Conservation (phyloP, 2,329 filamentous ascomycete genomes). For the Penicillium sp. region DNA sequence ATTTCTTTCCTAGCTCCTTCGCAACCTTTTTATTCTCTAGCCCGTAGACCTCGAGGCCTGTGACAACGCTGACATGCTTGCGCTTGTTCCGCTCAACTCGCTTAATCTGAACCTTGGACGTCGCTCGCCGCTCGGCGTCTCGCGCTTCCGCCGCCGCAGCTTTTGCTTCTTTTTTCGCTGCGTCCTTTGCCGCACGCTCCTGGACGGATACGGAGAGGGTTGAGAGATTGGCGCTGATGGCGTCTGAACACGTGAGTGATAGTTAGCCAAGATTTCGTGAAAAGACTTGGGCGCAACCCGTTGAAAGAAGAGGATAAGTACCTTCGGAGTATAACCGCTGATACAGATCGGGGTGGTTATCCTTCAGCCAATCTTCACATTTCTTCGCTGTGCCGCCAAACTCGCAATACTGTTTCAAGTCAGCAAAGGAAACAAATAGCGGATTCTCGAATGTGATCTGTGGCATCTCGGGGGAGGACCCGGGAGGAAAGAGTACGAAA, state of each 20-base stretch:
- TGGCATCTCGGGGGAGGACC: neutral
- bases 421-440: neutral
- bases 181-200: conserved; percentile 94
- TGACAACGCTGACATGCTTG: conserved; percentile 94
- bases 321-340: conserved; percentile 83
- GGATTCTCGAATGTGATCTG: neutral
- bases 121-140: conserved; percentile 79
- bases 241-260: conserved; percentile 58
- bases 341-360: conserved; percentile 75
- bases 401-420: conserved; percentile 81
- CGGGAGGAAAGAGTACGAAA: neutral
- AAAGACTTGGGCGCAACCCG: neutral
- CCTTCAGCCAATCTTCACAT: conserved; percentile 93
- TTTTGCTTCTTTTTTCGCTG: conserved; percentile 95
- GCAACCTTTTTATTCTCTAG: conserved; percentile 93
- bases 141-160: conserved; percentile 85
- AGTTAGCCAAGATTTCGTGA: neutral
- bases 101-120: conserved; percentile 87
- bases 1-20: conserved; percentile 98
- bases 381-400: conserved; percentile 96
- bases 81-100: conserved; percentile 97
- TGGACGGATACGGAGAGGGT: conserved; percentile 88
- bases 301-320: conserved; percentile 41
- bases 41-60: conserved; percentile 86
- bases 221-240: conserved; percentile 80